Conservation (phyloP, 768 basidiomycete species). For the Lyophyllum atratum region DNA sequence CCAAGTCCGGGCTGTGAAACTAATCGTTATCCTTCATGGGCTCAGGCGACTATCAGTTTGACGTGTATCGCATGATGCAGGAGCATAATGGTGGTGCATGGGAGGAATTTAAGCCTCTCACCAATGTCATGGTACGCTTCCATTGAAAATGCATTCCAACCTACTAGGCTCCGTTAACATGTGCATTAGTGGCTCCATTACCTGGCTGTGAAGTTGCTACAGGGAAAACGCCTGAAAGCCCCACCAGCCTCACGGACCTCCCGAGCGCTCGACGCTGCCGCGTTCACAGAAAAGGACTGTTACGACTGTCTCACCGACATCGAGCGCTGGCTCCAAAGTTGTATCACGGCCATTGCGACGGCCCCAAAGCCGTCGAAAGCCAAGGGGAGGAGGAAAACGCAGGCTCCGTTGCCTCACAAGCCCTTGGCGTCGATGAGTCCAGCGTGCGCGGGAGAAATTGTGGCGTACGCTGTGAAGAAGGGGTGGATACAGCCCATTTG, state of each 20-base stretch:
- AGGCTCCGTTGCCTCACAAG: conserved; percentile 15
- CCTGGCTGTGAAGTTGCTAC: conserved; percentile 69
- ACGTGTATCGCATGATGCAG: conserved; percentile 90
- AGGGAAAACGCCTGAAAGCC: conserved; percentile 65
- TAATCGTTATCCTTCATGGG: background rate
- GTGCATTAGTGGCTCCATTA: conserved; percentile 86
- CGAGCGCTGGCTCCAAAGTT: conserved; percentile 55
- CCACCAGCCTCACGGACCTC: conserved; percentile 45
- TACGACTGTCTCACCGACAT: conserved; percentile 70
- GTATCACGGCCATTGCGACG: conserved; percentile 39
- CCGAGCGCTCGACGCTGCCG: conserved; percentile 30
- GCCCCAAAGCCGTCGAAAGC: conserved; percentile 30
- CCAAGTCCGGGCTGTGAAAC: background rate
- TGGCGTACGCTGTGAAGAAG: conserved; percentile 58
- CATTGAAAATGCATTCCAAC: background rate
- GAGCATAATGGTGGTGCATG: conserved; percentile 61
- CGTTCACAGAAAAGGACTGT: conserved; percentile 67
- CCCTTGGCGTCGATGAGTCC: conserved; percentile 28
- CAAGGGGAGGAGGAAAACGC: conserved; percentile 37
- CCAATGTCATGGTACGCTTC: conserved; percentile 85
- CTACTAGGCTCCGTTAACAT: conserved; percentile 6
- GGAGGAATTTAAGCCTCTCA: conserved; percentile 77
- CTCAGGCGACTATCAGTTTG: conserved; percentile 89
- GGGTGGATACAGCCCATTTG: conserved; percentile 61
- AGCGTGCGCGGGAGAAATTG: conserved; percentile 59